Base-by-base conservation (phyloP, 108 stramenopile species). In the Asterionellopsis glacialis region DNA sequence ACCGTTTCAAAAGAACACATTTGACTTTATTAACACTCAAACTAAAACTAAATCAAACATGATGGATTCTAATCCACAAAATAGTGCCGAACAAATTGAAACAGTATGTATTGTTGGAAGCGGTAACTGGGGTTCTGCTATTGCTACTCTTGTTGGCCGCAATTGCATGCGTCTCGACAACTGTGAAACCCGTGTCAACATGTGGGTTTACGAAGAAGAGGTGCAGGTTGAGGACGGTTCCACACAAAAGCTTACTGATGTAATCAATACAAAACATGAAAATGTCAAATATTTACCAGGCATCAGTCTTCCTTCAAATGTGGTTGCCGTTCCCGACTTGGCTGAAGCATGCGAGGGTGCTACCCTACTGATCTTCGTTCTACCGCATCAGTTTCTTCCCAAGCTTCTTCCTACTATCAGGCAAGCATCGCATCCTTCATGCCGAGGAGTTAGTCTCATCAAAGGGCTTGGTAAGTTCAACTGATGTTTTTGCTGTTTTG, bases 201-300 rank as follows among this genome's bases (percentile, higher is more conserved):
- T 96, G 94, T 98, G 97, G 97, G 97, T 98, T 14, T 95, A 80
- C 59, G 95, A 95, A 69, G 96, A 96, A 64, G 71, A 51, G 21
- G 78, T 82, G 45, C 23, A 53, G 14, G 45, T 72, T 0, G 41
- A 53, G 63, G 47, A 54, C 26, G 65, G 65, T 23, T 41, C 55
- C 0, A 52, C 33, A 22, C 28, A 62, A 15, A 88, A 90, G 61
- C 80, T 98, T 23, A 91, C 91, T 19, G 73, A 96, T 13, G 76
- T 96, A 56, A 97, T 98, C 65, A 98, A 98, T 59, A 49, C 57
- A 23, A 83, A 63, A 39, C 95, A 97, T 63, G 96, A 96, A 70
- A 98, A 98, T 63, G 81, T 97, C 63, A 98, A 97, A 75, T 98
- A 98, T 43, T 76, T 98, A 13, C 95, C 96, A 15, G 90, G 90